Base-by-base conservation (phyloP, 2,329 filamentous ascomycete genomes). In the Diaporthe aspalathi region DNA sequence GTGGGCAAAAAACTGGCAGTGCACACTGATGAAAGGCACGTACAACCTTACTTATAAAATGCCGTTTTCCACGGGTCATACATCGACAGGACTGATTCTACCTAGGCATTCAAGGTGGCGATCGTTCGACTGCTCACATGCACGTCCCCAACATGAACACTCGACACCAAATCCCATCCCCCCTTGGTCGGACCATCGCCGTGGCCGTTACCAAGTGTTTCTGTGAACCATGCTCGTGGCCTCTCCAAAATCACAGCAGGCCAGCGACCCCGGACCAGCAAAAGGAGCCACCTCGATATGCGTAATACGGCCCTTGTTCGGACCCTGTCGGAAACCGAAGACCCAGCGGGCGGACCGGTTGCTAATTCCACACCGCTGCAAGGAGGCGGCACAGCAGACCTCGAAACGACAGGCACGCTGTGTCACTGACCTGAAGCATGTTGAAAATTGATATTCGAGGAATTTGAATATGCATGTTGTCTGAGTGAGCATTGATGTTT, bases 311-410 rank as follows among this genome's bases (percentile, higher is more conserved):
- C 12, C 43, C 57, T 29, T 49, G 27, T 5, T 22, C 20, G 7
- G 43, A 11, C 43, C 43, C 3, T 63, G 20, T 14, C 27, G 24
- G 60, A 24, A 49, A 63, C 60, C 27, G 43, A 20, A 17, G 43
- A 49, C 43, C 60, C 11, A 29, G 60, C 43, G n/a, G 43, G 24
- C 8, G 43, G 40, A 63, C 24, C 4, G 43, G 60, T 49, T 43
- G 29, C 20, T 35, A 63, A 43, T 50, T 49, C 60, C 60, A 63
- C n/a, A 22, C 20, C 35, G 43, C 60, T 63, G 60, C 60, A 63
- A 63, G 60, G 60, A 12, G 60, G 60, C 43, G 60, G 60, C 60
- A 63, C 60, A 63, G 60, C 43, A 63, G 45, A 20, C 8, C 24
- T 49, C 27, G 60, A 63, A 29, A 63, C 43, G 43, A 17, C 40